A percentile compares a stretch with the other conserved stretches of the same genome.
These are phyloP conservation scores for Coemansia sp. DNA, from an alignment of 192 early-diverging fungal species.

Conservation along the genomic window DNA sequence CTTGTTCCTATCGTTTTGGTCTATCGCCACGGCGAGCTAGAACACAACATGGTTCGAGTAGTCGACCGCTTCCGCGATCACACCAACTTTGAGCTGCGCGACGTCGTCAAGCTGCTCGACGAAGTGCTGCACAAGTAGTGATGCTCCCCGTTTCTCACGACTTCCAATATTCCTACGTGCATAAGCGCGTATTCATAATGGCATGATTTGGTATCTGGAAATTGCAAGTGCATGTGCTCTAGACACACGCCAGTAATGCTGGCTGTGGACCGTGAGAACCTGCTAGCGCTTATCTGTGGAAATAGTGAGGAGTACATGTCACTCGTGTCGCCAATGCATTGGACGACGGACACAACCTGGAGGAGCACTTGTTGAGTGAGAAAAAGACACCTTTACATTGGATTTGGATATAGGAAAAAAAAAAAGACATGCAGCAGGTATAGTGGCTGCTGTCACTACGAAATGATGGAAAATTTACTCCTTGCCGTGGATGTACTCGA, in stretches of 20 bases:
- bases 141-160: not conserved
- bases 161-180: not conserved
- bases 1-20: slow-evolving; percentile 43
- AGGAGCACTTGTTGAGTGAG: not conserved
- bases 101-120: slow-evolving; percentile 25
- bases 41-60: slow-evolving; percentile 46
- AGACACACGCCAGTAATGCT: not conserved
- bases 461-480: slow-evolving; percentile 19
- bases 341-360: not conserved
- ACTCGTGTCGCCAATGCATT: no score
- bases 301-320: no score
- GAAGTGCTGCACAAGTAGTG: slow-evolving; percentile 13
- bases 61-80: slow-evolving; percentile 28
- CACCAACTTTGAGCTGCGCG: slow-evolving; percentile 23
- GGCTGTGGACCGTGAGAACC: not conserved
- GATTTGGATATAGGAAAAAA: not conserved
- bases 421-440: not conserved
- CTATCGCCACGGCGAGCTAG: slow-evolving; percentile 37
- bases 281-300: not conserved
- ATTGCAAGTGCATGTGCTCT: no score
- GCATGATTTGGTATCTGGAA: not conserved
- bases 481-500: slow-evolving; percentile 69
- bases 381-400: slow-evolving; percentile 5
- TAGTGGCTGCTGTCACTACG: not conserved
- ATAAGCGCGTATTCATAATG: not conserved